Evolutionary conservation across 2,329 filamentous ascomycete species (phyloP).

Genomic region (Periglandula ipomoeae): DNA sequence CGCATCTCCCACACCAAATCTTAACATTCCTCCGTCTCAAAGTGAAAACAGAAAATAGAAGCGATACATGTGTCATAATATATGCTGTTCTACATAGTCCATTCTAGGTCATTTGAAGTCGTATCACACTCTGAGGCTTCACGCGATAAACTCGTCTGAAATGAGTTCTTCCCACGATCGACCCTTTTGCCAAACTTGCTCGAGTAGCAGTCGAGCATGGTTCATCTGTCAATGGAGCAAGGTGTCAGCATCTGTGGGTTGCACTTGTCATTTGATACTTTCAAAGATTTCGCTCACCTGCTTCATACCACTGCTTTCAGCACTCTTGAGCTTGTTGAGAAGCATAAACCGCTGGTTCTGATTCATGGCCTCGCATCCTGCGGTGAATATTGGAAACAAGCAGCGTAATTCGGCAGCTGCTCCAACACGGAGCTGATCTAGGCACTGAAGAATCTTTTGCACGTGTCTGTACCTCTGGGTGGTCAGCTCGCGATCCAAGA

Average conservation of each 20-base stretch:
- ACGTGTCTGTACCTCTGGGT: conserved; percentile 57
- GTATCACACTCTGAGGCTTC: conserved; percentile 13
- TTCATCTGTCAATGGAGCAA: conserved; percentile 32
- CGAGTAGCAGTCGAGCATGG: conserved; percentile 55
- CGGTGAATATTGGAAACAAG: conserved; percentile 75
- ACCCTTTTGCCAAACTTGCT: conserved; percentile 59
- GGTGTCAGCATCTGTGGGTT: background rate
- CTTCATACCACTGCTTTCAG: conserved; percentile 67
- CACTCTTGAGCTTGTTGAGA: conserved; percentile 53
- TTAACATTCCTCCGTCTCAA: background rate
- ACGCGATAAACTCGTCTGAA: conserved; percentile 60
- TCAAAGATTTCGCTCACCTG: conserved; percentile 42
- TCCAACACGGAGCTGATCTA: conserved; percentile 54
- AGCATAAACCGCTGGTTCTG: conserved; percentile 48
- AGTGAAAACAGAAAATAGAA: background rate
- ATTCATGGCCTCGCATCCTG: conserved; percentile 63
- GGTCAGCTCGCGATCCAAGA: conserved; percentile 47
- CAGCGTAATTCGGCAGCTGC: conserved; percentile 66
- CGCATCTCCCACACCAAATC: background rate
- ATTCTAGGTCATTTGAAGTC: background rate
- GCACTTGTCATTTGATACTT: too few relatives aligned
- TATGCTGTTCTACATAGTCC: background rate
- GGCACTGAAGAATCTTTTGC: conserved; percentile 49
- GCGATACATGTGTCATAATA: background rate
- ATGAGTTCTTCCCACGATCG: conserved; percentile 61